Evolutionary conservation across 805 yeast species (phyloP), one percentile per base, ranked within the genome.

Genomic region (Teunomyces barrocoloradensis): DNA sequence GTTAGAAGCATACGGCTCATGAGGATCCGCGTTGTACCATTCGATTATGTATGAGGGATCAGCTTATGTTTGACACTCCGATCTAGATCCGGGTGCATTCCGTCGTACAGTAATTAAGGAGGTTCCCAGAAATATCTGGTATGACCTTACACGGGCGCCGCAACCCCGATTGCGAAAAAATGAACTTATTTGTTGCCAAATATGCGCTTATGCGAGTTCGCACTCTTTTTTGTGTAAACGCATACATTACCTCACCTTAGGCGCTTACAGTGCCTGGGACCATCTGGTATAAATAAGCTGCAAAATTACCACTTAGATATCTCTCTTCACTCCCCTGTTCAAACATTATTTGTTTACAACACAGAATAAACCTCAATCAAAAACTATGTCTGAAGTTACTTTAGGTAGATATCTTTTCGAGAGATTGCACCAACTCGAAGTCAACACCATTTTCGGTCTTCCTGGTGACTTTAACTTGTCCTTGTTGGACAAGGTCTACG

Each of bases 381-480:
- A 6, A 11, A 43, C 15, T 11, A 61, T 61, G 66, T 50, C 66
- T 25, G 66, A 62, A 53, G 54, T 63, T 18, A 49, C 66, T 34
- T 55, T 66, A 44, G 69, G 68, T 40, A 56, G 64, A 53, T 66
- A 59, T 47, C 59, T 66, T 47, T 66, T 66, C 44, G 69, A 65
- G 53, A 55, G 71, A 56, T 55, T 66, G 53, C 56, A 56, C 60
- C 69, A 65, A 49, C 53, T 65, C 41, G 49, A 56, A 39, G 66
- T 64, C 45, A 52, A 54, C 44, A 59, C 68, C 49, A 60, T 66
- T 50, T 66, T 65, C 48, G 71, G 71, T 25, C 60, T 64, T 18
- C 69, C 71, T 17, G 68, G 69, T 28, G 69, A 64, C 58, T 65
- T 63, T 57, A 65, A 63, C 61, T 57, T 63, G 53, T 57, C 68